phyloP scores from a whole-genome alignment of 2,329 filamentous ascomycete species.

The Epichloe elymi region DNA sequence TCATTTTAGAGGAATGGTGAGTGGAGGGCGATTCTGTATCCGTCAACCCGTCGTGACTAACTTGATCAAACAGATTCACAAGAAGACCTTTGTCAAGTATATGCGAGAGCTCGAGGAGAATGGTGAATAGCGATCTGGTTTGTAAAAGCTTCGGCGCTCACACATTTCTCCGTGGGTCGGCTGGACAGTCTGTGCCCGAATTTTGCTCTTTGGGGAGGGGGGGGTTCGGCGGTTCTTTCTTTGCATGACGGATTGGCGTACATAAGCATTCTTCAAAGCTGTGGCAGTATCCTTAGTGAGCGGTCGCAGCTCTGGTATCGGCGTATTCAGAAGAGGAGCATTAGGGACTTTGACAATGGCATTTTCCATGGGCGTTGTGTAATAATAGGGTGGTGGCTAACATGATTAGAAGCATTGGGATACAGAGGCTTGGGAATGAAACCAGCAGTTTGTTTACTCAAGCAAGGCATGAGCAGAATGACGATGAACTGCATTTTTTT shows the following conservation, averaged over 20 bases:
- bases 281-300: no score
- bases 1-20: slow-evolving; percentile 75
- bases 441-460: no score
- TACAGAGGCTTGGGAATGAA: not conserved
- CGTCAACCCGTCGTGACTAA: slow-evolving; percentile 5
- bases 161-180: not conserved
- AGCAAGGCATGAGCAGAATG: not conserved
- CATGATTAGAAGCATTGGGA: not conserved
- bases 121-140: not conserved
- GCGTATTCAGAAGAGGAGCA: not conserved
- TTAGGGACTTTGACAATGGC: not conserved
- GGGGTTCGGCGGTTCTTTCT: not conserved
- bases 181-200: not conserved
- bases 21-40: slow-evolving; percentile 15
- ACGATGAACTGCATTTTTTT: not conserved
- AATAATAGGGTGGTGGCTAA: no score
- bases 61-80: slow-evolving; percentile 52
- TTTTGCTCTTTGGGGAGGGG: not conserved
- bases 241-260: not conserved
- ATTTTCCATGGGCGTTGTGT: not conserved
- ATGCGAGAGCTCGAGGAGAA: slow-evolving; percentile 67
- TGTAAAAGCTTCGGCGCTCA: not conserved
- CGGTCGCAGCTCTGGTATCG: not conserved
- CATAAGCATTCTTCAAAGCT: not conserved
- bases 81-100: slow-evolving; percentile 94